phyloP scores from a whole-genome alignment of 495 filamentous ascomycete species.

The Haplographium delicatum region DNA sequence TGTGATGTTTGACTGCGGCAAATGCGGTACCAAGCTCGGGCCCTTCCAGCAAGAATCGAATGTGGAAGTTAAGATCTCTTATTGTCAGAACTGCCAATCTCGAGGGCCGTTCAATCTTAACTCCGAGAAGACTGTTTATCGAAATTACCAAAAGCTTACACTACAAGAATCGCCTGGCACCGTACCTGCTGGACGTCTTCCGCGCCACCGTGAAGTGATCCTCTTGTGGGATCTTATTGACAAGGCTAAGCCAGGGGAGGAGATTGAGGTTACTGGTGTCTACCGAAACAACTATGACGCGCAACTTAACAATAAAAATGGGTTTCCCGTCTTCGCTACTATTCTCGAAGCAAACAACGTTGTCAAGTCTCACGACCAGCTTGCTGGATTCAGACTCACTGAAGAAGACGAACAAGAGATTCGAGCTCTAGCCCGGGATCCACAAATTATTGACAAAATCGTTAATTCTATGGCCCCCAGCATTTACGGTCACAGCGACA shows the following conservation, averaged over 20 bases:
- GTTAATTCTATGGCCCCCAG: conserved; percentile 91
- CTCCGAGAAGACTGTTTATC: conserved; percentile 97
- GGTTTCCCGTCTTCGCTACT: conserved; percentile 97
- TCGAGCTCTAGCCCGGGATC: conserved; percentile 77
- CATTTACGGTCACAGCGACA: conserved; percentile 95
- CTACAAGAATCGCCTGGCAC: conserved; percentile 97
- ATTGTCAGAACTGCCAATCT: conserved; percentile 96
- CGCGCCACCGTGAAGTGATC: conserved; percentile 91
- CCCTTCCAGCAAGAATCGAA: conserved; percentile 97
- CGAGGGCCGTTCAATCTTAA: conserved; percentile 94
- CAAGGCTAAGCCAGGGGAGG: conserved; percentile 93
- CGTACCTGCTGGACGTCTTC: conserved; percentile 92
- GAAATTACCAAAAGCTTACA: conserved; percentile 97
- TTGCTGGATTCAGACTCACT: conserved; percentile 92
- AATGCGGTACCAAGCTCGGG: conserved; percentile 86
- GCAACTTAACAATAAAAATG: conserved; percentile 96
- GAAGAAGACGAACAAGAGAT: conserved; percentile 95
- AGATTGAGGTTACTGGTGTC: conserved; percentile 93
- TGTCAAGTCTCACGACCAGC: conserved; percentile 94
- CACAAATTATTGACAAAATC: conserved; percentile 91
- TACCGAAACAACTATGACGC: conserved; percentile 99
- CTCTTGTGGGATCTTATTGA: conserved; percentile 97
- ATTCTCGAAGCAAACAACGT: conserved; percentile 97
- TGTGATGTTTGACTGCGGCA: conserved; percentile 92
- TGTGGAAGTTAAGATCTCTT: conserved; percentile 90